Conservation (phyloP, 345 rosid species). For the Populus alba region DNA sequence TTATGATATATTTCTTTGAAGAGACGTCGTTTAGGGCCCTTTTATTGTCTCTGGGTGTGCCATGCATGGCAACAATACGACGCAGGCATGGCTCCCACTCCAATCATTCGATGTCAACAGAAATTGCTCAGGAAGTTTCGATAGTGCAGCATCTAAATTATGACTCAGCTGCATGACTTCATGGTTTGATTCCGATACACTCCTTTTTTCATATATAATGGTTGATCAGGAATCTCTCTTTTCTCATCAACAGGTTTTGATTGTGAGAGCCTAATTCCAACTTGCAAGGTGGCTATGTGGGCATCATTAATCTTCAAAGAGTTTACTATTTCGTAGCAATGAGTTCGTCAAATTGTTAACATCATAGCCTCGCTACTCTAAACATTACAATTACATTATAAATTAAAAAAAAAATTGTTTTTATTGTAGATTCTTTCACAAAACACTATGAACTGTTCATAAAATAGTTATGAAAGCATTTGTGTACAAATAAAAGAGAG, state of each 20-base stretch:
- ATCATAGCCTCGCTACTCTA: background rate
- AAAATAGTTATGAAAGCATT: no score
- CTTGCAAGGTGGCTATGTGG: background rate
- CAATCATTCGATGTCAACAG: background rate
- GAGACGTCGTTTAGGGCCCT: background rate
- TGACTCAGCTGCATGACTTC: background rate
- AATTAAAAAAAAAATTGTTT: no score
- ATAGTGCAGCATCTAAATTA: background rate
- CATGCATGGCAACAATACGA: background rate
- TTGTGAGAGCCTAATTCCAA: background rate
- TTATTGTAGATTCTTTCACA: no score
- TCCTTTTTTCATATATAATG: background rate
- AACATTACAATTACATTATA: no score
- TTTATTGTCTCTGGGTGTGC: background rate
- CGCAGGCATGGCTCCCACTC: background rate
- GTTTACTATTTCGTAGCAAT: background rate
- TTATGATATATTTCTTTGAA: background rate
- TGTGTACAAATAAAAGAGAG: no score
- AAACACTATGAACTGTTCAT: no score
- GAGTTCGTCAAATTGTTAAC: background rate
- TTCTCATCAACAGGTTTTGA: background rate
- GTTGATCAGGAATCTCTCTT: background rate
- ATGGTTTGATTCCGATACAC: background rate
- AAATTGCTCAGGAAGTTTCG: background rate
- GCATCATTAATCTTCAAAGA: background rate